These are phyloP conservation scores for Parietaria judaica DNA, from an alignment of 306 rosid species.

Conservation along the genomic window DNA sequence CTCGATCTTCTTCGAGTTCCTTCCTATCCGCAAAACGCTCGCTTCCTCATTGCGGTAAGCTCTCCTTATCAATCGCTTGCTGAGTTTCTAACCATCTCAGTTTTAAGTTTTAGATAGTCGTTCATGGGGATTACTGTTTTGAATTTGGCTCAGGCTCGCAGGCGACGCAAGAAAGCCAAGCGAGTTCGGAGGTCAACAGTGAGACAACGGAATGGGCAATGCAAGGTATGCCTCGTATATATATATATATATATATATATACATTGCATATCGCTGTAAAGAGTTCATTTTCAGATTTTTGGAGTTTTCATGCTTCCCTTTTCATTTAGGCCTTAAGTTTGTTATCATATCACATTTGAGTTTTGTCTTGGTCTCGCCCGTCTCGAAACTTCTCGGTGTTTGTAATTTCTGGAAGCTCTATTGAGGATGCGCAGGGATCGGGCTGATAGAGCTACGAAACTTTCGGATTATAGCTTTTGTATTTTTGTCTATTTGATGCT, in stretches of 20 bases:
- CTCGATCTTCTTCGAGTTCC: conserved; percentile 13
- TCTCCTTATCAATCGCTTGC: neutral
- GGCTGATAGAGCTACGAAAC: no score
- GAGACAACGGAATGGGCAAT: conserved; percentile 63
- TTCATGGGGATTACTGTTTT: no score
- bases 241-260: neutral
- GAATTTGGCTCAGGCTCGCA: conserved; percentile 25
- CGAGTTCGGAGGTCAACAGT: conserved; percentile 31
- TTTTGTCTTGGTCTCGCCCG: no score
- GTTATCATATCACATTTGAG: neutral
- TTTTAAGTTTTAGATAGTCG: no score
- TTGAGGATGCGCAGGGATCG: no score
- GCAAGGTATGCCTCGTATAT: conserved; percentile 43
- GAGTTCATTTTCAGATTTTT: neutral
- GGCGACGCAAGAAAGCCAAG: conserved; percentile 64
- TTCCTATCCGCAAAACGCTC: conserved; percentile 24
- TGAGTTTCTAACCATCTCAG: neutral
- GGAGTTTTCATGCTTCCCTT: neutral
- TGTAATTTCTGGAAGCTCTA: no score
- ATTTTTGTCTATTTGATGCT: no score
- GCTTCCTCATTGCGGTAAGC: conserved; percentile 23
- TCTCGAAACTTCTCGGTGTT: no score
- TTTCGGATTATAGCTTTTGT: no score
- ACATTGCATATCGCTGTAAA: neutral
- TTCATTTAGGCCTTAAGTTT: conserved; percentile 1